phyloP scores from a whole-genome alignment of 2,329 filamentous ascomycete species.

The Aspergillus sp. region DNA sequence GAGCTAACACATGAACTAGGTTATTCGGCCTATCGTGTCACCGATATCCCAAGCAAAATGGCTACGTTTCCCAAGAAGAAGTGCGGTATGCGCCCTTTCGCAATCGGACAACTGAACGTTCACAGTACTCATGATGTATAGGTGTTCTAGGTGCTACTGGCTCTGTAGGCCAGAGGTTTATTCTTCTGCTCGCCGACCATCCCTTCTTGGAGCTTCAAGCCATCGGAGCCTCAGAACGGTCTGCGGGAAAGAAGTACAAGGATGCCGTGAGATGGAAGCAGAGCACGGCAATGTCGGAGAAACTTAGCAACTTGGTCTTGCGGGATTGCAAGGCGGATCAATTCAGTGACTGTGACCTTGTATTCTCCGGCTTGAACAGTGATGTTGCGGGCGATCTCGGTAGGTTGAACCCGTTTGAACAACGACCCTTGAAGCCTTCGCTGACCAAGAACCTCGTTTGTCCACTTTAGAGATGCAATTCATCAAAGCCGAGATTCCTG shows the following conservation, averaged over 20 bases:
- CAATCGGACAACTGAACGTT: neutral
- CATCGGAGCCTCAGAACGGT: conserved; percentile 85
- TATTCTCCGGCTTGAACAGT: conserved; percentile 91
- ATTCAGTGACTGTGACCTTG: conserved; percentile 87
- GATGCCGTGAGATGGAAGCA: conserved; percentile 97
- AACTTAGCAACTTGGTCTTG: conserved; percentile 78
- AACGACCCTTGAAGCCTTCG: neutral
- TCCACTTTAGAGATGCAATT: conserved; percentile 77
- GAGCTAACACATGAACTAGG: conserved; percentile 14
- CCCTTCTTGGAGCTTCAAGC: conserved; percentile 85
- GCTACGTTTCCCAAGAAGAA: conserved; percentile 43
- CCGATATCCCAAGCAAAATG: conserved; percentile 30
- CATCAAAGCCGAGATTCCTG: conserved; percentile 80
- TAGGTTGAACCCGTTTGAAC: conserved; percentile 49
- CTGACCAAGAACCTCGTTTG: conserved; percentile 4
- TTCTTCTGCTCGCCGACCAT: conserved; percentile 86
- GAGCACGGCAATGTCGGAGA: conserved; percentile 75
- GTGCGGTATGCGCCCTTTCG: conserved; percentile 38
- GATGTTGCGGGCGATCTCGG: conserved; percentile 91
- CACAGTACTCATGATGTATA: conserved; percentile 37
- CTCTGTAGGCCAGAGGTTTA: conserved; percentile 93
- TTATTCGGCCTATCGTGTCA: conserved; percentile 10
- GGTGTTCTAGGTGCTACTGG: conserved; percentile 89
- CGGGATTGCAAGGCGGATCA: conserved; percentile 81
- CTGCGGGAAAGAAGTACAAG: conserved; percentile 90